A percentile compares a stretch with the other conserved stretches of the same genome.
Conservation (phyloP, 2,329 filamentous ascomycete species). For the Xylariomycetidae sp. region DNA sequence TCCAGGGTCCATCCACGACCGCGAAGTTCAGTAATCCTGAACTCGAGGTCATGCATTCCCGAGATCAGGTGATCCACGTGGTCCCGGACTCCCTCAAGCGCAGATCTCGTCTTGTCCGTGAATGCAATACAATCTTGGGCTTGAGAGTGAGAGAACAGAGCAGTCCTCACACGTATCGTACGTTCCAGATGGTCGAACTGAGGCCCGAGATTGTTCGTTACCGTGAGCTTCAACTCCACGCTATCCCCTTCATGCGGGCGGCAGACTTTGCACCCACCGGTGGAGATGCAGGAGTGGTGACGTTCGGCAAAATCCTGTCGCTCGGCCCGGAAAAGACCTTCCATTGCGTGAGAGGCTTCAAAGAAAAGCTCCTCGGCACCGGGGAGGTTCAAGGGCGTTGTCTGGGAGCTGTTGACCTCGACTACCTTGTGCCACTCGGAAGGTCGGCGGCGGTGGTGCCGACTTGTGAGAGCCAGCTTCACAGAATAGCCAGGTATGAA, state of each 20-base stretch:
- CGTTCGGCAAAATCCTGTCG: slow-evolving; percentile 35
- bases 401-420: slow-evolving; percentile 40
- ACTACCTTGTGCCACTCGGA: slow-evolving; percentile 33
- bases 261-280: slow-evolving; percentile 32
- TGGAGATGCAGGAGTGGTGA: slow-evolving; percentile 29
- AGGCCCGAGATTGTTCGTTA: slow-evolving; percentile 46
- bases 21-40: slow-evolving; percentile 40
- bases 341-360: slow-evolving; percentile 35
- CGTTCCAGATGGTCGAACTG: slow-evolving; percentile 38
- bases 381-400: slow-evolving; percentile 39
- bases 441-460: slow-evolving; percentile 29
- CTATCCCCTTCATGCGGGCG: slow-evolving; percentile 37
- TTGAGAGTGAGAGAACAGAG: slow-evolving; percentile 38
- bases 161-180: slow-evolving; percentile 35
- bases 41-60: slow-evolving; percentile 40
- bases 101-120: slow-evolving; percentile 31
- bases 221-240: slow-evolving; percentile 38
- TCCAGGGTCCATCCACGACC: slow-evolving; percentile 40
- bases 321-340: slow-evolving; percentile 33
- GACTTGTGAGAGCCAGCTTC: slow-evolving; percentile 38
- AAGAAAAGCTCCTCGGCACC: slow-evolving; percentile 43
- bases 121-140: slow-evolving; percentile 40
- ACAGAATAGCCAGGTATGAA: slow-evolving; percentile 44
- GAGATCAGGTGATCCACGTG: slow-evolving; percentile 35
- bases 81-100: slow-evolving; percentile 32